Base-by-base conservation (phyloP, 1,139 yeast genomes). In the Candida sanyaensis region DNA sequence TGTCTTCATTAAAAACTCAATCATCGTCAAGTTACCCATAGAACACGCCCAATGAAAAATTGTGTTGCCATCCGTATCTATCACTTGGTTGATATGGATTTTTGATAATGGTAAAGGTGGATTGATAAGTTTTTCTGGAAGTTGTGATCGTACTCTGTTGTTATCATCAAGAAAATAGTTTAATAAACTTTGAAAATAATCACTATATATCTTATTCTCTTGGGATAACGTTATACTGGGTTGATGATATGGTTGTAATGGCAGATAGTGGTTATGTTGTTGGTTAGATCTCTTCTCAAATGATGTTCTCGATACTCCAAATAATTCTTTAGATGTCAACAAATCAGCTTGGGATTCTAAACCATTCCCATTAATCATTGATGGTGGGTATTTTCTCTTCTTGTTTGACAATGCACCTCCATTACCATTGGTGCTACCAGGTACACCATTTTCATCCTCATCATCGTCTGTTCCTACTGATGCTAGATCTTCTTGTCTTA, bases 21-120 rank as follows among this genome's bases (percentile, higher is more conserved):
- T 93, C 50, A 92, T 75, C 2, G 83, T 73, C 5, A 85, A 70
- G 52, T 90, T 83, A 0, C 96, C 98, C 68, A 95, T 77, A 0
- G 97, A 90, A 30, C 98, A 86, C 1, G 97, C 96, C 96, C 98
- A 89, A 65, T 95, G 99, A 50, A 95, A 75, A 1, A 96, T 91
- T 0, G 97, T 86, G 61, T 93, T 95, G 0, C 98, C 98, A 49
- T 87, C 83, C 57, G 88, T 95, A 65, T 95, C 99, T 43, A 95
- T 89, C 2, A 97, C 84, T 37, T 90, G 88, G 59, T 88, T 91
- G 47, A 90, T 77, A 53, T 83, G 80, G 39, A 88, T 70, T 27
- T 75, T 71, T 24, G 70, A 57, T 6, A 72, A 57, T 9, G 80
- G 80, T 47, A 68, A 70, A 0, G 80, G 80, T 2, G 80, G 80